Conservation (phyloP, 345 rosid genomes). For the Camelina neglecta region DNA sequence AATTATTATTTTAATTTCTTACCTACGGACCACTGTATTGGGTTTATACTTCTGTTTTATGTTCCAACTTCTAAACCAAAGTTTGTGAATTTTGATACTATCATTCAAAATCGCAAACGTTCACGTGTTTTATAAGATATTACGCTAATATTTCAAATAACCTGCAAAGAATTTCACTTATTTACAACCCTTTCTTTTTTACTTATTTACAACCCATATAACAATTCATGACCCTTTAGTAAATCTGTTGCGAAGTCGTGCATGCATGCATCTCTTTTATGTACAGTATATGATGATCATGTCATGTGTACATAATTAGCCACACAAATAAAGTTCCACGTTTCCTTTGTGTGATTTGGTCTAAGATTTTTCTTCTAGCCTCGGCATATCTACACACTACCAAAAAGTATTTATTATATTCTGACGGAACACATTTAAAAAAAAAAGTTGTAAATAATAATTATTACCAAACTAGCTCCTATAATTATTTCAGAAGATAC, state of each 20-base stretch:
- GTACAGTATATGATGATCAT: not conserved
- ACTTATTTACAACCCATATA: not conserved
- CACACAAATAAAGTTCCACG: slow-evolving; percentile 26
- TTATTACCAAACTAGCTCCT: not conserved
- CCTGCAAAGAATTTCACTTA: not conserved
- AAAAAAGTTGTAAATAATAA: not conserved
- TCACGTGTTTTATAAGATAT: not conserved
- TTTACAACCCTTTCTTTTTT: not conserved
- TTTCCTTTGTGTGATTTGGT: slow-evolving; percentile 30
- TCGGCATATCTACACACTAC: not conserved
- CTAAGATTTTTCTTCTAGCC: slow-evolving; percentile 19
- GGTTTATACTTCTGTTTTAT: not conserved
- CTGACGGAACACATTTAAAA: not conserved
- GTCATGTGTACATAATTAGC: slow-evolving; percentile 8
- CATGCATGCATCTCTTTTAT: slow-evolving; percentile 23
- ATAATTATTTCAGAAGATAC: not conserved
- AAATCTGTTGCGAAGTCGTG: not conserved
- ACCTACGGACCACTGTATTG: not conserved
- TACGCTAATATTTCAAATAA: not conserved
- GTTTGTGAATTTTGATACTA: not conserved
- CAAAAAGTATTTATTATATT: not conserved
- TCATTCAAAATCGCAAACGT: too few relatives aligned
- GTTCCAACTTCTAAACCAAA: not conserved
- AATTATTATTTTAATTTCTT: not conserved
- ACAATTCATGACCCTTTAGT: not conserved